Percentiles rank a stretch among this genome's conserved stretches.
Conservation (phyloP, 768 basidiomycete genomes). For the Mycena filopes region DNA sequence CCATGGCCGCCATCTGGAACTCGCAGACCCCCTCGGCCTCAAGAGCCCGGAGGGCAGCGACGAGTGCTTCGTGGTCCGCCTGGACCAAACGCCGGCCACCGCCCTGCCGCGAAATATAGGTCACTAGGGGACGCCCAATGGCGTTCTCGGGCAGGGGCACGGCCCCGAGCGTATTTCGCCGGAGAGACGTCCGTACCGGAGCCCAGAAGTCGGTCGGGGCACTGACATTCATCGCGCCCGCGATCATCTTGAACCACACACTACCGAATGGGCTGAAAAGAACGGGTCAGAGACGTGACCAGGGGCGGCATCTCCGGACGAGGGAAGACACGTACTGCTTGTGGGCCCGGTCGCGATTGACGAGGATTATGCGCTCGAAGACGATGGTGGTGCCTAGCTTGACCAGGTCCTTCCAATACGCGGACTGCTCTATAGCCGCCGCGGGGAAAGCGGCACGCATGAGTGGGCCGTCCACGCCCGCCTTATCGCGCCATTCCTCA, state of each 20-base stretch:
- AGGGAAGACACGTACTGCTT: slow-evolving; percentile 42
- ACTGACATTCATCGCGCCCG: slow-evolving; percentile 44
- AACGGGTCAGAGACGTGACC: slow-evolving; percentile 5
- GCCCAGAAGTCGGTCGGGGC: slow-evolving; percentile 46
- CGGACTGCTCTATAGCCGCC: slow-evolving; percentile 63
- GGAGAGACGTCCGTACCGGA: slow-evolving; percentile 43
- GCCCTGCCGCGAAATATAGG: slow-evolving; percentile 72
- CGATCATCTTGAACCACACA: slow-evolving; percentile 50
- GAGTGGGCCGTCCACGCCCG: slow-evolving; percentile 70
- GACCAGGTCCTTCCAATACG: slow-evolving; percentile 73
- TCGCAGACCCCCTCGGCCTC: slow-evolving; percentile 61
- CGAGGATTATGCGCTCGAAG: slow-evolving; percentile 69
- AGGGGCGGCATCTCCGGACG: background rate
- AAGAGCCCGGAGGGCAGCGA: slow-evolving; percentile 58
- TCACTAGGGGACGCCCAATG: slow-evolving; percentile 46
- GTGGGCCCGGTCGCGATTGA: slow-evolving; percentile 74
- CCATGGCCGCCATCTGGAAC: slow-evolving; percentile 54
- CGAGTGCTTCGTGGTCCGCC: slow-evolving; percentile 60
- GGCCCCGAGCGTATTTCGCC: slow-evolving; percentile 46
- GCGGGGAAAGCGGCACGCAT: slow-evolving; percentile 73
- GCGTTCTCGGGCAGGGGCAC: slow-evolving; percentile 7
- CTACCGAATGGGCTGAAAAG: slow-evolving; percentile 40
- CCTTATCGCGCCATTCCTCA: slow-evolving; percentile 67
- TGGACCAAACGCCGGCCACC: slow-evolving; percentile 51
- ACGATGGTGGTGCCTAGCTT: slow-evolving; percentile 58